Percentiles rank a stretch among this genome's conserved stretches.
These are phyloP conservation scores for Leccinum brunneo-olivaceum DNA, from an alignment of 1,284 basidiomycete species.

Conservation along the genomic window DNA sequence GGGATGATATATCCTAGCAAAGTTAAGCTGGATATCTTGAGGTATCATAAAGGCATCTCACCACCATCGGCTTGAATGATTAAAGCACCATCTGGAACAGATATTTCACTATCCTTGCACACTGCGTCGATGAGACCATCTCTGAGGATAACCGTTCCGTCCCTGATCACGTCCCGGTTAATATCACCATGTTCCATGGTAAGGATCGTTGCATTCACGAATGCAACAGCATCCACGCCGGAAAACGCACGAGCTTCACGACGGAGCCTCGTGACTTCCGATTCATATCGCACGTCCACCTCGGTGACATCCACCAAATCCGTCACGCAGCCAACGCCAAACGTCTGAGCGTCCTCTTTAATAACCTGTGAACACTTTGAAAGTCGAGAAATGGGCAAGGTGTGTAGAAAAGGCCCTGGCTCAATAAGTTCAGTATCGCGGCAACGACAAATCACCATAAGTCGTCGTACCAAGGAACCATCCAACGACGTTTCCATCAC, in stretches of 20 bases:
- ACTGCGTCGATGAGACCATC: conserved; percentile 52
- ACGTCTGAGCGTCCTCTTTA: conserved; percentile 41
- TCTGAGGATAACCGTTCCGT: conserved; percentile 45
- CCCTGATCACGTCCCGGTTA: conserved; percentile 39
- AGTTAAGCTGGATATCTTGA: background rate
- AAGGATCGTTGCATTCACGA: conserved; percentile 60
- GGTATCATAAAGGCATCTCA: conserved; percentile 24
- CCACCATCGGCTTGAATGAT: conserved; percentile 57
- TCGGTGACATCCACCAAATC: conserved; percentile 48
- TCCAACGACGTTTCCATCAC: conserved; percentile 56
- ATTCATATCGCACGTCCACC: conserved; percentile 50
- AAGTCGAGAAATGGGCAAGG: conserved; percentile 49
- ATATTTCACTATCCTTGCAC: conserved; percentile 34
- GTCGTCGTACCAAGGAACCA: conserved; percentile 59
- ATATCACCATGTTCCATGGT: conserved; percentile 46
- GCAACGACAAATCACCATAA: background rate
- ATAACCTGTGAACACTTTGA: conserved; percentile 42
- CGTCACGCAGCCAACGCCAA: conserved; percentile 56
- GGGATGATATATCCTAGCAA: conserved; percentile 55
- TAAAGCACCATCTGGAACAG: conserved; percentile 38
- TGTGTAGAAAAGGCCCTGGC: conserved; percentile 60
- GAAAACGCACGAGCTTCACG: conserved; percentile 36
- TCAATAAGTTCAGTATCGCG: conserved; percentile 2
- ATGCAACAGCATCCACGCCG: conserved; percentile 44
- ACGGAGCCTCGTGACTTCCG: conserved; percentile 54